Evolutionary conservation across 2,329 filamentous ascomycete genomes (phyloP).

Genomic region (Tolypocladium ovalisporum): DNA sequence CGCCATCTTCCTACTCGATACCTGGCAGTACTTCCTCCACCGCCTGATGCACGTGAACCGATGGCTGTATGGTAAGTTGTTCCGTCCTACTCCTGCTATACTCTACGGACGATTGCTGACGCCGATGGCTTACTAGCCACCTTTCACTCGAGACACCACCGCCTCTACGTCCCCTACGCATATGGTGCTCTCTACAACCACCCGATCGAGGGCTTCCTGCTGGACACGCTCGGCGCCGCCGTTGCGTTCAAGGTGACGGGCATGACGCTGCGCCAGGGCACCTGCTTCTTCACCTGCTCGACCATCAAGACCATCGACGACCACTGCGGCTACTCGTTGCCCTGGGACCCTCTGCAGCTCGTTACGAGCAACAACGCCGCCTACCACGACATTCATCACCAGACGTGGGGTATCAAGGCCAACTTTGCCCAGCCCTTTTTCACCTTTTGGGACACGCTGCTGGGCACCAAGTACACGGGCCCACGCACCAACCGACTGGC

Average conservation of each 20-base stretch:
- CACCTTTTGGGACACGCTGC: conserved; percentile 81
- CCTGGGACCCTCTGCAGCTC: conserved; percentile 87
- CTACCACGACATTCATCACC: conserved; percentile 97
- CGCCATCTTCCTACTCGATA: conserved; percentile 72
- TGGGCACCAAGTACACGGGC: conserved; percentile 76
- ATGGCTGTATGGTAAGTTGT: conserved; percentile 82
- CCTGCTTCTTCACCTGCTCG: conserved; percentile 79
- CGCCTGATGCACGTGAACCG: conserved; percentile 95
- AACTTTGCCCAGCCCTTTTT: conserved; percentile 91
- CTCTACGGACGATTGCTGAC: conserved; percentile 25
- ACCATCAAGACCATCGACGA: conserved; percentile 97
- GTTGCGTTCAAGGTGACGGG: conserved; percentile 70
- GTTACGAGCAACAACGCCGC: conserved; percentile 90
- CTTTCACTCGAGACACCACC: conserved; percentile 92
- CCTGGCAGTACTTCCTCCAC: conserved; percentile 97
- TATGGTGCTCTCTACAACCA: conserved; percentile 97
- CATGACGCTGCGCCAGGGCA: conserved; percentile 77
- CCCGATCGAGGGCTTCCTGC: conserved; percentile 82
- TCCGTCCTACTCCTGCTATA: neutral
- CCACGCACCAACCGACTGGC: conserved; percentile 33
- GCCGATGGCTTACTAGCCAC: conserved; percentile 48
- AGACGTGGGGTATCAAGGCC: conserved; percentile 97
- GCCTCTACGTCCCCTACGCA: conserved; percentile 93
- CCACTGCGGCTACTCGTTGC: conserved; percentile 92
- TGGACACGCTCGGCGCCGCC: conserved; percentile 82